phyloP scores from a whole-genome alignment of 257 asterid species.

The Haberlea rhodopensis region DNA sequence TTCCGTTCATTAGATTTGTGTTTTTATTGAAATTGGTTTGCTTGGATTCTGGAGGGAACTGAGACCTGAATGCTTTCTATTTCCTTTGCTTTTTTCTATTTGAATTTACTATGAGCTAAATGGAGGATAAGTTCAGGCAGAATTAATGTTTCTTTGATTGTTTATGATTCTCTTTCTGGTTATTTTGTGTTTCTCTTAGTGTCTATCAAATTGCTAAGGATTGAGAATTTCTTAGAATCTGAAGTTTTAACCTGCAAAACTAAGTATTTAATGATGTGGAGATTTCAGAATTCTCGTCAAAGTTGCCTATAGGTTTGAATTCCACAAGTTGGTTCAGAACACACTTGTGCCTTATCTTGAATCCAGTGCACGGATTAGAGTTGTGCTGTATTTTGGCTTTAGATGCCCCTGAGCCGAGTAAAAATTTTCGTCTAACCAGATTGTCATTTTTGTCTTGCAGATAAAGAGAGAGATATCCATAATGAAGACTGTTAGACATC shows the following conservation, averaged over 20 bases:
- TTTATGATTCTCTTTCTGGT: slow-evolving; percentile 4
- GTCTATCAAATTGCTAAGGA: background rate
- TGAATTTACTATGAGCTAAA: slow-evolving; percentile 14
- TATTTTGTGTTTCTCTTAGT: slow-evolving; percentile 10
- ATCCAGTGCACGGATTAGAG: background rate
- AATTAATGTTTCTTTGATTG: background rate
- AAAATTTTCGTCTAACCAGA: slow-evolving; percentile 16
- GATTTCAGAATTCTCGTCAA: background rate
- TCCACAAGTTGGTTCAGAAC: background rate
- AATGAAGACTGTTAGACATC: slow-evolving; percentile 97
- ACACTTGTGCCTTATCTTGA: background rate
- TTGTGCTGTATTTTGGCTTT: background rate
- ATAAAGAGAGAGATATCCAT: slow-evolving; percentile 95
- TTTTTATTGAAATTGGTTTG: slow-evolving; percentile 17
- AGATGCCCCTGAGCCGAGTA: background rate
- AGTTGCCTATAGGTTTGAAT: background rate
- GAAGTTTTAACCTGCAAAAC: background rate
- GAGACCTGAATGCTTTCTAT: background rate
- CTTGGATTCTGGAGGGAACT: slow-evolving; percentile 6
- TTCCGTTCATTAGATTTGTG: slow-evolving; percentile 8
- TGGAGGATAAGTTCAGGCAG: background rate
- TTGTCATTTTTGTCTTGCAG: slow-evolving; percentile 49
- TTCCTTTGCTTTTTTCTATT: background rate
- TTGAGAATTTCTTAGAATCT: background rate
- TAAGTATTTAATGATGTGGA: background rate